These are phyloP conservation scores for Hordeum marinum DNA, from an alignment of 176 grass and related monocot species.

Conservation along the genomic window DNA sequence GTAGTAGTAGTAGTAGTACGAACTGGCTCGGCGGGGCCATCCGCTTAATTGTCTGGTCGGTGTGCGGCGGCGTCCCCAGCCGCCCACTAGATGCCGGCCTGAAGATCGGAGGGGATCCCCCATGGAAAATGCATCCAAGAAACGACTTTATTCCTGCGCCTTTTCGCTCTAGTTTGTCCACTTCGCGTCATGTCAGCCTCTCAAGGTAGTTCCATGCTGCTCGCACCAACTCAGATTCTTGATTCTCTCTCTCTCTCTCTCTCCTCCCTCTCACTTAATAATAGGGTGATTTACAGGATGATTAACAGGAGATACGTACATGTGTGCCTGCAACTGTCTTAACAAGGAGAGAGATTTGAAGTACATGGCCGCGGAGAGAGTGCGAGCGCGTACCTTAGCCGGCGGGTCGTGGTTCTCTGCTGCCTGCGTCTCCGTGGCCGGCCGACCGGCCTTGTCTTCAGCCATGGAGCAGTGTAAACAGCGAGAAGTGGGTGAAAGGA, in stretches of 20 bases:
- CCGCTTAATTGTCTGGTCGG: not conserved
- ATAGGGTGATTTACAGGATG: too few species aligned
- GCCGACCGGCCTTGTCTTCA: not conserved
- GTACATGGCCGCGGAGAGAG: too few species aligned
- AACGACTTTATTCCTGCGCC: not conserved
- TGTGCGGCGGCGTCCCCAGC: not conserved
- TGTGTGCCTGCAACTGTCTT: too few species aligned
- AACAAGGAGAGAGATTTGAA: too few species aligned
- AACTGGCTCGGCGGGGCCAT: not conserved
- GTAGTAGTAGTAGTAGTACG: not conserved
- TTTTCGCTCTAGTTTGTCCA: not conserved
- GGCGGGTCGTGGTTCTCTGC: not conserved
- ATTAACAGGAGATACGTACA: too few species aligned
- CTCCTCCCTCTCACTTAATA: too few species aligned
- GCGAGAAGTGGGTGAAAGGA: not conserved
- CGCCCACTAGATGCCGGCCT: not conserved
- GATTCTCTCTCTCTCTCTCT: not conserved
- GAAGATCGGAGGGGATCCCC: not conserved
- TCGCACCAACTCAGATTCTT: not conserved
- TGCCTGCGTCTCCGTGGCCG: not conserved
- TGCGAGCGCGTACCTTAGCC: not conserved
- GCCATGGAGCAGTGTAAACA: not conserved
- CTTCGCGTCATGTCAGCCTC: not conserved
- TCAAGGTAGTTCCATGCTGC: not conserved
- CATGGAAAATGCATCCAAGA: slow-evolving; percentile 32